Percentiles rank a stretch among this genome's conserved stretches.
Evolutionary conservation across 2,329 filamentous ascomycete species (phyloP).

Genomic region (Nemania bipapillata): DNA sequence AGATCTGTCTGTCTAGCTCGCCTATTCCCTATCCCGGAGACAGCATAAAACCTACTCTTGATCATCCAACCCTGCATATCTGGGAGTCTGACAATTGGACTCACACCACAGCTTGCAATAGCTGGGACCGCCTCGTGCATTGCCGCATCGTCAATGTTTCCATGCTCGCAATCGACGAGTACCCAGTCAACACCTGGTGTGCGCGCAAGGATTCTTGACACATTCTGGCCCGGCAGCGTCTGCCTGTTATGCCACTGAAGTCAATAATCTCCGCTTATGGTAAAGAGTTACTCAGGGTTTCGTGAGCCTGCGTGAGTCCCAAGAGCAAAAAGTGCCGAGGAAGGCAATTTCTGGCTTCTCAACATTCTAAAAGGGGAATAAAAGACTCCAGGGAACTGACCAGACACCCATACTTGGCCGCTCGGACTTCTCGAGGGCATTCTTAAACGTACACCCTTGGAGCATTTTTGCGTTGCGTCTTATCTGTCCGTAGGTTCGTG

Average conservation of each 20-base stretch:
- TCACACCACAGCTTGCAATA: constrained; percentile 65
- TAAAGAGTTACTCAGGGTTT: too few species aligned
- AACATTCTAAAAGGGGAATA: too few species aligned
- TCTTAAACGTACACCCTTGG: constrained; percentile 57
- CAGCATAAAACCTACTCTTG: constrained; percentile 60
- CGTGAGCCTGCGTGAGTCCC: too few species aligned
- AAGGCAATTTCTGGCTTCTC: too few species aligned
- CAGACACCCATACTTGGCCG: constrained; percentile 66
- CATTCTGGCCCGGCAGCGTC: constrained; percentile 69
- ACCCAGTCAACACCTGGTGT: constrained; percentile 72
- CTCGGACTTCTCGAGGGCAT: constrained; percentile 60
- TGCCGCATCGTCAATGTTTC: constrained; percentile 65
- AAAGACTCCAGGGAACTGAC: too few species aligned
- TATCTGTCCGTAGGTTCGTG: constrained; percentile 10
- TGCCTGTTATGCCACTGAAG: too few species aligned
- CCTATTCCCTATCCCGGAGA: too few species aligned
- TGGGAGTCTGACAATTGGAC: constrained; percentile 67
- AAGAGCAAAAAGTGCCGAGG: too few species aligned
- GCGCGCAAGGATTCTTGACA: constrained; percentile 69
- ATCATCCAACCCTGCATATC: constrained; percentile 68
- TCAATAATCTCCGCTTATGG: too few species aligned
- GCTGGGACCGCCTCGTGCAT: constrained; percentile 69
- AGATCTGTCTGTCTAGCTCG: too few species aligned
- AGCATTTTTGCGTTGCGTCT: constrained; percentile 25
- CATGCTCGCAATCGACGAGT: constrained; percentile 69